Base-by-base conservation (phyloP, 108 stramenopile species). In the Parietichytrium sp. region DNA sequence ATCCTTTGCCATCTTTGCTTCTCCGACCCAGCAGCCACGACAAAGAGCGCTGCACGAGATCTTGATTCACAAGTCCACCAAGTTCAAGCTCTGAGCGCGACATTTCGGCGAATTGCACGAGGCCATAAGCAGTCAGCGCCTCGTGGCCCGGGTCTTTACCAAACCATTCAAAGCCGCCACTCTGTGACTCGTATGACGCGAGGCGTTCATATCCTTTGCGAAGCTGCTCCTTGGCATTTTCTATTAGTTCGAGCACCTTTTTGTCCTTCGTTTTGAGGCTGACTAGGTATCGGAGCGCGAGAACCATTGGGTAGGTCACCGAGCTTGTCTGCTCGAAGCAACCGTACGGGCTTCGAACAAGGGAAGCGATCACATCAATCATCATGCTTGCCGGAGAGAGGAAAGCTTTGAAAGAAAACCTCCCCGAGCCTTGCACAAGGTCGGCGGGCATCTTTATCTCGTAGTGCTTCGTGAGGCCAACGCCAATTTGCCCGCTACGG, bases 251-350 rank as follows among this genome's bases (percentile, higher is more conserved):
- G 15, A n/a, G 61, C 8, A 72, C 25, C 6, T 15, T 36, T 42
- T 47, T 12, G 3, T 38, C 25, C 33, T 31, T 42, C 6, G 8
- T 33, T 6, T 33, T n/a, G 8, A 72, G 61, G 20, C 61, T 27
- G 6, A 31, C 10, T 6, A 72, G 42, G 20, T 42, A 45, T 10
- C 33, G 61, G 38, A 72, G 20, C 8, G 45, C 3, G 42, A 72
- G 25, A 1, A 72, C 20, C 0, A 72, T 6, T 6, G 61, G 61
- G 20, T 72, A 72, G 0, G 61, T 72, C 20, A 42, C 45, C 13
- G 61, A 72, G 42, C 61, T 72, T 25, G 61, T 72, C 25, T 72
- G 61, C 61, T 72, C 61, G 25, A 72, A 72, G 42, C 61, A 72
- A 6, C 61, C 61, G 20, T 72, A 42, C 6, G 61, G 61, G 23